These are phyloP conservation scores for Drosera capensis DNA, from an alignment of 148 eudicot species.

Conservation along the genomic window DNA sequence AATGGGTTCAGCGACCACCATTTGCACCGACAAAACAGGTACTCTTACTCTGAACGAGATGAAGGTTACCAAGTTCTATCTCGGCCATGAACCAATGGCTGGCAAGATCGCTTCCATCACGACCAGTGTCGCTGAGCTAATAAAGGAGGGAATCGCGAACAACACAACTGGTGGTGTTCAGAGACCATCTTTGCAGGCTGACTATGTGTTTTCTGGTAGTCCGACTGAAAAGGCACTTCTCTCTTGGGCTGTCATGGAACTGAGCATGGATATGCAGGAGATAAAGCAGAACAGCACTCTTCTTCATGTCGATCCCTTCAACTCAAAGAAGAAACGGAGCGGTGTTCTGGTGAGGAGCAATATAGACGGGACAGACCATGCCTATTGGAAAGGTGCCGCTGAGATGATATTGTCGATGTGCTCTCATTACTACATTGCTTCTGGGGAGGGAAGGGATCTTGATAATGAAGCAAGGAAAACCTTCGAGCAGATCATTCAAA, in stretches of 20 bases:
- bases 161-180: constrained; percentile 22
- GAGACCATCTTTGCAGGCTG: constrained; percentile 3
- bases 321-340: constrained; percentile 25
- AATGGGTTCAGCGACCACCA: constrained; percentile 25
- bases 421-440: constrained; percentile 12
- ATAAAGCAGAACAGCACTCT: constrained; percentile 11
- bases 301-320: constrained; percentile 25
- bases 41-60: constrained; percentile 19
- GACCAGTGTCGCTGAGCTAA: constrained; percentile 1
- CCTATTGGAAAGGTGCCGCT: constrained; percentile 41
- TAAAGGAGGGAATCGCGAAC: constrained; percentile 15
- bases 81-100: constrained; percentile 5
- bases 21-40: constrained; percentile 26
- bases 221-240: constrained; percentile 31
- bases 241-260: constrained; percentile 24
- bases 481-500: constrained; percentile 13
- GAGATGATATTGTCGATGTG: constrained; percentile 32
- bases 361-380: constrained; percentile 1
- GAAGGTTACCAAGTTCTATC: constrained; percentile 20
- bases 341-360: constrained; percentile 13
- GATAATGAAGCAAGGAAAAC: constrained; percentile 7
- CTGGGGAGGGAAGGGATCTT: constrained; percentile 8
- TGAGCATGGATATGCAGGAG: constrained; percentile 12
- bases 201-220: constrained; percentile 24
- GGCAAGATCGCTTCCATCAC: background rate